A percentile compares a stretch with the other conserved stretches of the same genome.
phyloP scores from a whole-genome alignment of 2,329 filamentous ascomycete genomes.

The Cytospora mali region DNA sequence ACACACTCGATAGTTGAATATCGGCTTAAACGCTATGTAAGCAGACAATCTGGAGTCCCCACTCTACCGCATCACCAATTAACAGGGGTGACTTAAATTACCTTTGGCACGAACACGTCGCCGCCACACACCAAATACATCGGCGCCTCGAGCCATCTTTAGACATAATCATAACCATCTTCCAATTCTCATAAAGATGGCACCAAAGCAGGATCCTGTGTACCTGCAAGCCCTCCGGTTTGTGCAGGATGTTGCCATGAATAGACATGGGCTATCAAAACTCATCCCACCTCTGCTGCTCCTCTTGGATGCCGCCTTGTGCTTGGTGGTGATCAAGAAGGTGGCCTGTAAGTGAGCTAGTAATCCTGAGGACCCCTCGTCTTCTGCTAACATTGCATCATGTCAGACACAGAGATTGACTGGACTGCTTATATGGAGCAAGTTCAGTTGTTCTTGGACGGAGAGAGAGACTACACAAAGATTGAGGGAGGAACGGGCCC shows the following conservation, averaged over 20 bases:
- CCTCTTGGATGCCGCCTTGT: slow-evolving; percentile 71
- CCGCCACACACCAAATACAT: neutral
- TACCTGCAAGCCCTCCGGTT: slow-evolving; percentile 36
- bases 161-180: neutral
- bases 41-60: neutral
- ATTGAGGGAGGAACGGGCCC: slow-evolving; percentile 90
- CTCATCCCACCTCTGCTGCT: slow-evolving; percentile 64
- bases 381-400: neutral
- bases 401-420: slow-evolving; percentile 89
- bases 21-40: neutral
- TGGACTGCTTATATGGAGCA: slow-evolving; percentile 98
- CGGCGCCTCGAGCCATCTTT: neutral
- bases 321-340: slow-evolving; percentile 74
- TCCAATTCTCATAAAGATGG: slow-evolving; percentile 19
- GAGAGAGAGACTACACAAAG: slow-evolving; percentile 84
- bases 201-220: slow-evolving; percentile 21
- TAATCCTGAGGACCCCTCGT: neutral
- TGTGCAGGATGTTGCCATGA: slow-evolving; percentile 49
- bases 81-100: slow-evolving; percentile 17
- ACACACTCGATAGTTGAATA: neutral
- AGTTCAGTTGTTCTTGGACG: slow-evolving; percentile 73
- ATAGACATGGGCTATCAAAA: slow-evolving; percentile 52
- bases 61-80: neutral
- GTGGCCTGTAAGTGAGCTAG: slow-evolving; percentile 69
- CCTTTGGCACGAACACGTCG: slow-evolving; percentile 17